Evolutionary conservation across 345 rosid species (phyloP), one percentile per base, ranked within the genome.

Genomic region (Trapa bicornis): DNA sequence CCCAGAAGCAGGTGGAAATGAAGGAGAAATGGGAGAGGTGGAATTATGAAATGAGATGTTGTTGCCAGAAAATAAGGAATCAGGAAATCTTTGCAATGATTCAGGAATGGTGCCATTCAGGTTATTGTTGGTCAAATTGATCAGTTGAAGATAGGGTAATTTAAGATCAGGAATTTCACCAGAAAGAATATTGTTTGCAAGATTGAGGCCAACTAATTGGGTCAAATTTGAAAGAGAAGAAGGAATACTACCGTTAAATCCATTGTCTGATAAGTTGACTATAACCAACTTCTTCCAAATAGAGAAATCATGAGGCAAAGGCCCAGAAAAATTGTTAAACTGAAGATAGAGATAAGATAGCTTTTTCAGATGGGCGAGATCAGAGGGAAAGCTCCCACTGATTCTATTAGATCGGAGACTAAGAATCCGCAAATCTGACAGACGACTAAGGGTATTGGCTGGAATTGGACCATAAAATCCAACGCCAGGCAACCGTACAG

Each of bases 401-500:
- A 91, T 75, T 22, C 74, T 70, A 79, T 91, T 94, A 45, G 89
- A 87, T 73, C 99, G 79, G 69, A 94, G 96, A 68, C 97, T 91
- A 75, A 89, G 76, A 69, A 83, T 65, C 85, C 82, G 87, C 71
- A 94, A 79, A 42, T 84, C 84, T 0, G 91, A 81, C 53, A 91
- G 87, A 54, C 92, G 85, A 65, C 89, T 77, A 11, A 94, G 82
- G 41, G 97, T 87, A 65, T 85, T 72, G 47, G 91, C 78, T 2
- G 96, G 91, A 75, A 94, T 79, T 4, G 78, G 84, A 22, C 96
- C 95, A 37, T 75, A 72, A 61, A 94, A 86, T 53, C 96, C 96
- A 68, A 85, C 76, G 2, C 85, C 99, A 12, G 99, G 99, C 69
- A 94, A 80, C 73, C 99, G 78, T 67, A 94, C 74, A 32, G 96